Conservation (phyloP, 805 yeast genomes). For the Zygoascus flipseniorum region DNA sequence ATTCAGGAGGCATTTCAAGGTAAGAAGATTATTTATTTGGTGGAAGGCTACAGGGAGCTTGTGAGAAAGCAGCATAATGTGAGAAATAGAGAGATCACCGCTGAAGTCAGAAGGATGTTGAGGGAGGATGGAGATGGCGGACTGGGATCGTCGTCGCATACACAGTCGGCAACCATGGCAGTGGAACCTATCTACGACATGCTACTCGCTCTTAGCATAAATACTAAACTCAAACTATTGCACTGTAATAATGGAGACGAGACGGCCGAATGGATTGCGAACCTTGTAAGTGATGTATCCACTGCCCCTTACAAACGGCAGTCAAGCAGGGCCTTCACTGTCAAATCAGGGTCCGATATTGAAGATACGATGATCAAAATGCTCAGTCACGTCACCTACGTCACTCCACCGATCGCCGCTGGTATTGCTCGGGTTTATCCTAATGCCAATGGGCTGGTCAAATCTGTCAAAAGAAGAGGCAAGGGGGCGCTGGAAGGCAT, state of each 20-base stretch:
- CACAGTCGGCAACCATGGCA: neutral
- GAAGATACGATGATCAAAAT: conserved; percentile 10
- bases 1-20: neutral
- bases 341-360: conserved; percentile 12
- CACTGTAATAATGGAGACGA: conserved; percentile 9
- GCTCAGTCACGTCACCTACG: conserved; percentile 15
- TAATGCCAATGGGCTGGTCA: conserved; percentile 8
- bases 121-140: neutral
- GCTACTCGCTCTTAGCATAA: conserved; percentile 7
- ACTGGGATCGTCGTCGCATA: neutral
- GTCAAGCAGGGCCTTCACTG: conserved; percentile 2
- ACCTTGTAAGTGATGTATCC: conserved; percentile 11
- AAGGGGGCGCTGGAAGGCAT: conserved; percentile 9
- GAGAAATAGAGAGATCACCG: conserved; percentile 7
- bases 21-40: conserved; percentile 9
- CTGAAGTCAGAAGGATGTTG: conserved; percentile 12
- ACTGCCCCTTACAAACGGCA: conserved; percentile 7
- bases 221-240: conserved; percentile 4
- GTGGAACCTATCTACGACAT: neutral
- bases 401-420: conserved; percentile 14
- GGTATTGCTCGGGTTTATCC: conserved; percentile 9
- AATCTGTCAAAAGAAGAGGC: conserved; percentile 7
- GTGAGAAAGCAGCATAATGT: conserved; percentile 5
- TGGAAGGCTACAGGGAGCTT: conserved; percentile 10
- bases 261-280: conserved; percentile 12